Evolutionary conservation across 495 filamentous ascomycete species (phyloP), one percentile per base, ranked within the genome.

Genomic region (Parmelia sp.): DNA sequence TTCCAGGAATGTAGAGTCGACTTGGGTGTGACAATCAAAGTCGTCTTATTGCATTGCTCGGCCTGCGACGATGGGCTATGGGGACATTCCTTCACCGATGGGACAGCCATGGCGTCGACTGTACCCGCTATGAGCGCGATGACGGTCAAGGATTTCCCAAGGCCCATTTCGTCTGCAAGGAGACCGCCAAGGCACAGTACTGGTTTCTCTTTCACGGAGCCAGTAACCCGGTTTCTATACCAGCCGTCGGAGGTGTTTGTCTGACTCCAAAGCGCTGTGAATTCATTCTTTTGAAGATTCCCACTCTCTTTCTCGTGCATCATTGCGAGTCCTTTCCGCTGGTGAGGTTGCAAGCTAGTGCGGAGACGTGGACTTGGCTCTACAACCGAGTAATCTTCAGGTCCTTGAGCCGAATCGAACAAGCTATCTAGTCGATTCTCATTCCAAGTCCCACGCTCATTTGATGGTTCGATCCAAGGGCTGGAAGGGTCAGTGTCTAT

Each of bases 1-100:
- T 62, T 29, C 73, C 74, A 74, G 27, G 67, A 66, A 51, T 73
- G 67, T 29, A 74, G 62, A 36, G 72, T 47, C 10, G 73, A 69
- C 21, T 75, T 74, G 3, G 79, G 75, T 4, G 74, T 76, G 57
- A 81, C 64, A 0, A 81, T 70, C 29, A 81, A 65, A 11, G 78
- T 81, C 6, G 76, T 67, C 59, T 67, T 74, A n/a, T 60, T 60
- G 40, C 33, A 60, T 33, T 60, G 31, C 29, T 60, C 42, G n/a
- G 21, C 27, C 25, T 40, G 37, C 25, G n/a, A n/a, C 6, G 73
- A 69, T 27, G 61, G 55, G 59, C 2, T 53, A 65, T 57, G 49
- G n/a, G 45, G 45, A 15, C 37, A 10, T 4, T 33, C 39, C 19
- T 44, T 15, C 35, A 27, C 14, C 37, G 17, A 9, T 33, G 27